Base-by-base conservation (phyloP, 257 asterid genomes). In the Nyctanthes arbortristis region DNA sequence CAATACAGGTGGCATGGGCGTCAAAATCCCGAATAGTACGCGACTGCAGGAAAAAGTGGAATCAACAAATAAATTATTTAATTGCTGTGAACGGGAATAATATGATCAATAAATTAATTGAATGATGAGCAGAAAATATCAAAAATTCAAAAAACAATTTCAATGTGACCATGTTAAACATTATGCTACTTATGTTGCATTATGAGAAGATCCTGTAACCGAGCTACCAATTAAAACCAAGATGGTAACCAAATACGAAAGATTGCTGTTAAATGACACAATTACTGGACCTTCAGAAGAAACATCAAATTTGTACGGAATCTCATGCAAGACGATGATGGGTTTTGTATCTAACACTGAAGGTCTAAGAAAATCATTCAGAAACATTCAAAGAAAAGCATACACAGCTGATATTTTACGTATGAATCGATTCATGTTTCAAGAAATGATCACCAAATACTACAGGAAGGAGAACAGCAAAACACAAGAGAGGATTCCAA, bases 1-100 rank as follows among this genome's bases (percentile, higher is more conserved):
- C 89, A 72, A 80, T 90, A 73, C 96, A 85, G 52, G 96, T 89
- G 74, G 96, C 96, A 69, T 89, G 84, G 1, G 79, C 79, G 80
- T 85, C 96, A 66, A 89, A 89, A 78, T 87, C 94, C 69, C 95
- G 84, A 62, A 89, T 75, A 60, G 92, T 75, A 65, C 87, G 89
- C 39, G 96, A 87, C 96, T 89, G 10, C 68, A 78, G 20, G 64
- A 54, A 57, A 71, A 75, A 72, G 11, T 55, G 33, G 74, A 65
- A 75, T 30, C 63, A 75, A 59, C 35, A 18, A 71, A 67, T 7
- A 70, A 24, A 54, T 12, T 47, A 61, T 49, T 71, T 57, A 43
- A 54, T 49, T 56, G 43, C 64, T 13, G 34, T 54, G 52, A 43
- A 35, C 47, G 24, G 63, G 55, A 29, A 39, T 18, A 65, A 10